Base-by-base conservation (phyloP, 176 grass and related monocot species). In the Aegilops tauschii region DNA sequence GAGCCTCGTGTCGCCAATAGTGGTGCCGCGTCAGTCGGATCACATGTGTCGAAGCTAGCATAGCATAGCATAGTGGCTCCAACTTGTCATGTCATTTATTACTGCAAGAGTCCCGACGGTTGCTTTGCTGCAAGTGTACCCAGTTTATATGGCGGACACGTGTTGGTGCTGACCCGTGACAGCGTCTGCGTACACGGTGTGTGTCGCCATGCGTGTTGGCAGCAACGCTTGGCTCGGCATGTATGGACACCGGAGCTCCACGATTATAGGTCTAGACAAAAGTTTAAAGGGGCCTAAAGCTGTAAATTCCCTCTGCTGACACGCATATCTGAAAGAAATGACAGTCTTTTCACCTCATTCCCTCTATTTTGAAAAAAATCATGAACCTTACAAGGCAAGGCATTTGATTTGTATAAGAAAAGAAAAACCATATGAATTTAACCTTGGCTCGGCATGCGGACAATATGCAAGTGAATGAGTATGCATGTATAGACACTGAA, bases 71-170 rank as follows among this genome's bases (percentile, higher is more conserved):
- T 30, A 30, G 29, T 64, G 65, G 50, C 81, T 88, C 50, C 12
- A 85, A 45, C 59, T 61, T 47, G 88, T 21, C 83, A 69, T 37
- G 83, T 77, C 78, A 17, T 61, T 69, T 69, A 73, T 68, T 69
- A 73, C 16, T 42, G 77, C 49, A 52, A 52, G 52, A 49, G 25
- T 31, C n/a, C 13, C 31, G 4, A 17, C 49, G 49, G 49, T 17
- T 52, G 49, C 49, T 50, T 52, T 39, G 28, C 69, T 83, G 69
- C 69, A 35, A 50, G 54, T 50, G 42, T 35, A 81, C 54, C 40
- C 42, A 52, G 27, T 81, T n/a, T 32, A 30, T 47, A 65, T 31
- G 2, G 14, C 64, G 36, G 14, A 80, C 78, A 65, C 78, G 61
- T 65, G 78, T 65, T 80, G 39, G 75, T 42, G 45, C 32, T 40